Evolutionary conservation across 1,284 basidiomycete species (phyloP).

Genomic region (Trametes sp.): DNA sequence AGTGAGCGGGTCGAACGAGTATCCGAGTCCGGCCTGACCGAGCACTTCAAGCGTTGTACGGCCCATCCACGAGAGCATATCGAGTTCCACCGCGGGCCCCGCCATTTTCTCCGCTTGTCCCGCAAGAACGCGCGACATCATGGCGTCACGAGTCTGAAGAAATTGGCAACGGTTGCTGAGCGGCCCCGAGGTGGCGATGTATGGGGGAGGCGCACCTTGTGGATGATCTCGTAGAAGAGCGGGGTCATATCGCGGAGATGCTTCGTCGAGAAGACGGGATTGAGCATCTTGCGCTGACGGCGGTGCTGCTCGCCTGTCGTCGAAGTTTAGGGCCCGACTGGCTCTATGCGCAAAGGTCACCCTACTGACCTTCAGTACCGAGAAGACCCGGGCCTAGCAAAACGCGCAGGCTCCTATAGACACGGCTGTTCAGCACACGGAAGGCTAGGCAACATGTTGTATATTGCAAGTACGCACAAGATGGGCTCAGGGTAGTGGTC

Average conservation of each 20-base stretch:
- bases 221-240: slow-evolving; percentile 26
- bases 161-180: background rate
- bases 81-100: slow-evolving; percentile 23
- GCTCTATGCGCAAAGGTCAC: background rate
- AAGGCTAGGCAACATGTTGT: no score
- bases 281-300: slow-evolving; percentile 34
- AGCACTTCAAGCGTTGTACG: slow-evolving; percentile 33
- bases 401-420: slow-evolving; percentile 16
- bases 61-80: slow-evolving; percentile 33
- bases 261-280: slow-evolving; percentile 31
- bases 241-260: slow-evolving; percentile 31
- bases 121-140: slow-evolving; percentile 17
- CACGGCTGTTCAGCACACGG: background rate
- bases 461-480: slow-evolving; percentile 2
- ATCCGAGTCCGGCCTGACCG: slow-evolving; percentile 30
- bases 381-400: slow-evolving; percentile 30
- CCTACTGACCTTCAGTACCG: slow-evolving; percentile 19
- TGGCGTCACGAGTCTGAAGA: slow-evolving; percentile 30
- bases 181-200: background rate
- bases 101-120: background rate
- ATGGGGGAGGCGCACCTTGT: slow-evolving; percentile 15
- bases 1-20: slow-evolving; percentile 31
- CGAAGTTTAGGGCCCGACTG: background rate
- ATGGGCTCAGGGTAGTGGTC: slow-evolving; percentile 39
- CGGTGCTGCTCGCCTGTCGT: slow-evolving; percentile 34